Conservation (phyloP, 1,284 basidiomycete genomes). For the Moesziomyces sp. region DNA sequence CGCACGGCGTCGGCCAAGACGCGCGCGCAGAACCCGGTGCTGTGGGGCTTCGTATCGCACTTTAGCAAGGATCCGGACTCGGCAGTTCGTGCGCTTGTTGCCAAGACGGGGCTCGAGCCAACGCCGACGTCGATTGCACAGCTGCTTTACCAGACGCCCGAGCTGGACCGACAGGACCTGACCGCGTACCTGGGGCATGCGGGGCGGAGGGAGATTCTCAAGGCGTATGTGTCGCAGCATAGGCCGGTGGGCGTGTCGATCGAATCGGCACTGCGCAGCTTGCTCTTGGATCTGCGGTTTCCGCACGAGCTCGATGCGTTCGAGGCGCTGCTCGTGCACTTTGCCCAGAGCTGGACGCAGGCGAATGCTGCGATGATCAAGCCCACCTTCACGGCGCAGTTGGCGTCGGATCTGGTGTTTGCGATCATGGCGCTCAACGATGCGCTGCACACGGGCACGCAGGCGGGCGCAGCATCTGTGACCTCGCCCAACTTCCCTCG, state of each 20-base stretch:
- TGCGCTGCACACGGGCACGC: slow-evolving; percentile 51
- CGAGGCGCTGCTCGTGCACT: slow-evolving; percentile 76
- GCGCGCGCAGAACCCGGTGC: slow-evolving; percentile 45
- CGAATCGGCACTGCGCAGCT: slow-evolving; percentile 87
- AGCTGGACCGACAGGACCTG: slow-evolving; percentile 83
- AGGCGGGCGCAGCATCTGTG: slow-evolving; percentile 8
- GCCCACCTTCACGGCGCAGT: slow-evolving; percentile 66
- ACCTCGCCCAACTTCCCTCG: slow-evolving; percentile 31
- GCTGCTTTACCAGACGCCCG: slow-evolving; percentile 83
- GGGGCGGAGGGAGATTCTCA: slow-evolving; percentile 78
- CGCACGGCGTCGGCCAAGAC: slow-evolving; percentile 31
- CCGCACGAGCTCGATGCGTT: slow-evolving; percentile 78
- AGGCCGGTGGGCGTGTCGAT: slow-evolving; percentile 83
- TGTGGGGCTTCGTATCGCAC: slow-evolving; percentile 77
- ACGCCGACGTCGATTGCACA: slow-evolving; percentile 76
- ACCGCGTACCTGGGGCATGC: slow-evolving; percentile 80
- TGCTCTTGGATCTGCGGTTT: slow-evolving; percentile 79
- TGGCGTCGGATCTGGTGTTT: slow-evolving; percentile 74
- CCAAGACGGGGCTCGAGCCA: slow-evolving; percentile 48
- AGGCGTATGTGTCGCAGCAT: slow-evolving; percentile 86
- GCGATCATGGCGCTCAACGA: slow-evolving; percentile 87
- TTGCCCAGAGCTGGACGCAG: slow-evolving; percentile 87
- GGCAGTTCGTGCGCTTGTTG: slow-evolving; percentile 60
- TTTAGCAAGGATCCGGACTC: slow-evolving; percentile 71
- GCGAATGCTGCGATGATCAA: slow-evolving; percentile 74